A percentile compares a stretch with the other conserved stretches of the same genome.
Conservation (phyloP, 176 grass and related monocot genomes). For the Musa schizocarpa region DNA sequence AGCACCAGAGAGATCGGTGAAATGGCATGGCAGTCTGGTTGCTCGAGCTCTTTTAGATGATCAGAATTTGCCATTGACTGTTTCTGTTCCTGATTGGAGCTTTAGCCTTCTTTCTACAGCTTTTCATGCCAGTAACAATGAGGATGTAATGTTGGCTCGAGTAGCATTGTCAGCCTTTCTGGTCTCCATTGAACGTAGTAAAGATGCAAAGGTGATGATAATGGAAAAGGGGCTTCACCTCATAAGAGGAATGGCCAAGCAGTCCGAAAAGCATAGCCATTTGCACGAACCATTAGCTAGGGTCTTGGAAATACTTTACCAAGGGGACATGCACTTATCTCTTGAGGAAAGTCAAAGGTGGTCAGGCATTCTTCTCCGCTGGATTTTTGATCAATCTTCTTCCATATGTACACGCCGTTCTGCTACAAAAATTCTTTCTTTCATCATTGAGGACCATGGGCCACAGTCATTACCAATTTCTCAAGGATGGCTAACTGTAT, state of each 20-base stretch:
- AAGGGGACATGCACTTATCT: constrained; percentile 68
- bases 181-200: constrained; percentile 62
- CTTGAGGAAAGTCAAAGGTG: constrained; percentile 89
- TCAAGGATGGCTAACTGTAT: constrained; percentile 84
- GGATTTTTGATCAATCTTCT: constrained; percentile 82
- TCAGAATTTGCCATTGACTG: constrained; percentile 45
- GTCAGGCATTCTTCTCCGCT: constrained; percentile 81
- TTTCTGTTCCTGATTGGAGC: constrained; percentile 76
- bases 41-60: constrained; percentile 79
- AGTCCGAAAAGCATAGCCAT: constrained; percentile 56
- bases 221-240: constrained; percentile 78
- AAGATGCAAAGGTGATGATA: constrained; percentile 68
- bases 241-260: constrained; percentile 75
- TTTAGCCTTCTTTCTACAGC: constrained; percentile 87
- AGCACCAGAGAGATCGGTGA: constrained; percentile 89
- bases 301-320: constrained; percentile 60
- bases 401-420: constrained; percentile 48
- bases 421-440: constrained; percentile 73
- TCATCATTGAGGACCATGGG: constrained; percentile 76
- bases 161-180: constrained; percentile 80
- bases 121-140: constrained; percentile 64
- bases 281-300: constrained; percentile 73
- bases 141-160: constrained; percentile 66
- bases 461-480: constrained; percentile 82
- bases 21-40: constrained; percentile 84